Evolutionary conservation across 768 basidiomycete species (phyloP).

Genomic region (Mycena vulgaris): DNA sequence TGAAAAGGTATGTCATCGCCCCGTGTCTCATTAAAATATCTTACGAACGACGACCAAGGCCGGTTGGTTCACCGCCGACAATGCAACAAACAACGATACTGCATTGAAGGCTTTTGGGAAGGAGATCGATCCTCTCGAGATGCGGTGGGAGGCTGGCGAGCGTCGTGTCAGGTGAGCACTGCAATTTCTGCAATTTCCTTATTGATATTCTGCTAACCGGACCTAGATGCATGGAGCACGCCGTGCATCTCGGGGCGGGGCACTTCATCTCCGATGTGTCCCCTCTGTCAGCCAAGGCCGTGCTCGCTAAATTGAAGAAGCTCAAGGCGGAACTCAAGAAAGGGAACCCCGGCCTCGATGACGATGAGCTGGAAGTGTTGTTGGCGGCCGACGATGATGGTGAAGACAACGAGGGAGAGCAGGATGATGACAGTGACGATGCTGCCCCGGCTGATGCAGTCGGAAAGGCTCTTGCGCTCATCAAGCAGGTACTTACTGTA

Average conservation of each 20-base stretch:
- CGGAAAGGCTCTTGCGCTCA: conserved; percentile 33
- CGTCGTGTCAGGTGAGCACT: conserved; percentile 37
- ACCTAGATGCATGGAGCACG: conserved; percentile 54
- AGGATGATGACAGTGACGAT: conserved; percentile 1
- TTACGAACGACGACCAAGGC: too few relatives aligned
- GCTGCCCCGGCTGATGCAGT: conserved; percentile 14
- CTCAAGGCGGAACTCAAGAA: conserved; percentile 10
- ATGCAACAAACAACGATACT: conserved; percentile 46
- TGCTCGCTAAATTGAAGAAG: conserved; percentile 6
- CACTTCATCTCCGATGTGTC: conserved; percentile 46
- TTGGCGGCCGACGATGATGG: background rate
- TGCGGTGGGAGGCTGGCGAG: conserved; percentile 42
- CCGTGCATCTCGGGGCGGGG: conserved; percentile 45
- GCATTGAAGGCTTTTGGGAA: conserved; percentile 41
- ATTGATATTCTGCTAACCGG: background rate
- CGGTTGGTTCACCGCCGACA: conserved; percentile 42
- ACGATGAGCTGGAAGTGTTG: conserved; percentile 27
- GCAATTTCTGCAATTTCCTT: background rate
- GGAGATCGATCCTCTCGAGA: conserved; percentile 29
- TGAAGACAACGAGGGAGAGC: background rate
- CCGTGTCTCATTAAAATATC: too few relatives aligned
- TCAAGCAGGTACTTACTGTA: conserved; percentile 26
- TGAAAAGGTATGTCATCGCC: background rate
- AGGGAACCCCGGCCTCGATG: conserved; percentile 14
- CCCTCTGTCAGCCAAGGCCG: conserved; percentile 24